These are phyloP conservation scores for Pinus albicaulis DNA, from an alignment of 75 land plant genomes.

Conservation along the genomic window DNA sequence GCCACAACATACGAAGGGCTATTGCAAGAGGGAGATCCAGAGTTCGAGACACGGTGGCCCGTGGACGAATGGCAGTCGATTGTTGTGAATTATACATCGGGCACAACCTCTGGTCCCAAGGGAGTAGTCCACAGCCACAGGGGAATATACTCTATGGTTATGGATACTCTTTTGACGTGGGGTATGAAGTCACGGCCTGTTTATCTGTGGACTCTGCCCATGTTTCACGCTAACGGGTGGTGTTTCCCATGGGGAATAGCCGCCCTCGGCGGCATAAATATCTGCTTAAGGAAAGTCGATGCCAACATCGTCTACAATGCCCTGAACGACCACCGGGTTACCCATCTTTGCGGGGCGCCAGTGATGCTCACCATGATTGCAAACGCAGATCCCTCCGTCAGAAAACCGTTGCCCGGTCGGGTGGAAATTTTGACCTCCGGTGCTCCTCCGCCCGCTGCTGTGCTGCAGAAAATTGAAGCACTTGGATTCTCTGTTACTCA, in stretches of 20 bases:
- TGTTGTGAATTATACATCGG: conserved; percentile 60
- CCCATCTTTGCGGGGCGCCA: conserved; percentile 45
- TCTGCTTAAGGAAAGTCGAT: no score
- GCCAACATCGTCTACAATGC: no score
- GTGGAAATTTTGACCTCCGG: conserved; percentile 66
- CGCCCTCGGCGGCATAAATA: no score
- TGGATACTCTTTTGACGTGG: no score
- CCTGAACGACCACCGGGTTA: no score
- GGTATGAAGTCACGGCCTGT: conserved; percentile 21
- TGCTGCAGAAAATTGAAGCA: conserved; percentile 52
- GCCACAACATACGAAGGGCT: no score
- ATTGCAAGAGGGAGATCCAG: no score
- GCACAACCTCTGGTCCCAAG: no score
- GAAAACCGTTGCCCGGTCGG: conserved; percentile 23
- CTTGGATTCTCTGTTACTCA: conserved; percentile 49
- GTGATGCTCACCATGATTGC: conserved; percentile 73
- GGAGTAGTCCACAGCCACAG: conserved; percentile 55
- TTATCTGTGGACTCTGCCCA: conserved; percentile 83
- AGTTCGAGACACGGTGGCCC: no score
- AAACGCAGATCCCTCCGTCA: not conserved
- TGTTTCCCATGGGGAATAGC: no score
- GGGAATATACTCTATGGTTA: conserved; percentile 42
- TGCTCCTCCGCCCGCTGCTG: conserved; percentile 77
- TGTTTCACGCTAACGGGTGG: conserved; percentile 92
- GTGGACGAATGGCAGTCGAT: conserved; percentile 65